Conservation (phyloP, 73 alveolate species). For the Diophrys appendiculata region DNA sequence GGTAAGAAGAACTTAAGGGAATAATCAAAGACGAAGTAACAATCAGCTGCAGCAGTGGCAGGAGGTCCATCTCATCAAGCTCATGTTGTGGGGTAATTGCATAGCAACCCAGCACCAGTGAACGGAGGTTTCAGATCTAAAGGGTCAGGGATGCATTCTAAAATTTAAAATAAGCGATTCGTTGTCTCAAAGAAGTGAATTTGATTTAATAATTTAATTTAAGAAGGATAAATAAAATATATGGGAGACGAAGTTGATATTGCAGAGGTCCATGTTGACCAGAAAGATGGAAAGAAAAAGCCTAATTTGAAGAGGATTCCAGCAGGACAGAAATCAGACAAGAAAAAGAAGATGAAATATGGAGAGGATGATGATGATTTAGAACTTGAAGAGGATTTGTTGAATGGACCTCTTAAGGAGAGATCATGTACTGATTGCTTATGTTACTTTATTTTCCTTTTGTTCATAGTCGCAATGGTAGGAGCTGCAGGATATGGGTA, state of each 20-base stretch:
- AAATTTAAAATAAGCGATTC: too few species aligned
- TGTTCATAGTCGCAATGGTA: constrained; percentile 71
- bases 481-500: constrained; percentile 77
- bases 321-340: neutral
- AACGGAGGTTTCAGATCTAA: too few species aligned
- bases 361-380: constrained; percentile 13
- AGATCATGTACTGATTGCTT: constrained; percentile 89
- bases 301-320: neutral
- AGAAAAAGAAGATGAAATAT: constrained; percentile 4
- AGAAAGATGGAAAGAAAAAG: neutral
- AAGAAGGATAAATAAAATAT: too few species aligned
- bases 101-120: too few species aligned
- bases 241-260: neutral
- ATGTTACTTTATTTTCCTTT: constrained; percentile 83
- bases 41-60: too few species aligned
- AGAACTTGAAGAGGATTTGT: constrained; percentile 24
- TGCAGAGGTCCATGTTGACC: neutral
- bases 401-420: constrained; percentile 92
- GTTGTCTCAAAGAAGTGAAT: too few species aligned
- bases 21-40: too few species aligned
- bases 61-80: too few species aligned
- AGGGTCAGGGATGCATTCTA: too few species aligned
- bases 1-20: too few species aligned
- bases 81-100: too few species aligned
- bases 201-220: too few species aligned